Evolutionary conservation across 306 rosid species (phyloP), one percentile per base, ranked within the genome.

Genomic region (Quercus gilva): DNA sequence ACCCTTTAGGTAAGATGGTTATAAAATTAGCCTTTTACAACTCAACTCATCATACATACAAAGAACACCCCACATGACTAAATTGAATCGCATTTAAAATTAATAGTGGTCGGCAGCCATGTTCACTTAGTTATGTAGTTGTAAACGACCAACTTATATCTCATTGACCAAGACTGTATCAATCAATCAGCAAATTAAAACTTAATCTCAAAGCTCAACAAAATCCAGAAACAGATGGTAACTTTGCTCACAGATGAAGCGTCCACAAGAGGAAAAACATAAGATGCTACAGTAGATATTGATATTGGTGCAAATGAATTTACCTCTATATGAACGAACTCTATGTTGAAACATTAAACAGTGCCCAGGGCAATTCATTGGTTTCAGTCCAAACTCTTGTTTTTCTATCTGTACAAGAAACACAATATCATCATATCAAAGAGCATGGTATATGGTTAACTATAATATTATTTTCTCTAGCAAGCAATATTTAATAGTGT

Each of bases 361-460:
- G 82, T 95, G 99, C n/a, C 99, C 99, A 0, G 98, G 99, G 89
- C 99, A 95, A 85, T 95, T 95, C 99, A 92, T 95, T 37, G 99
- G 99, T 83, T 95, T 95, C 88, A 95, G 71, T 77, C 99, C 99
- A 86, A 95, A 95, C 78, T 95, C 98, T 74, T 95, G 99, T 80
- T 92, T 95, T 86, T 95, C 99, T 77, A 95, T 80, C 99, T 95
- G 90, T 69, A 76, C 35, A 5, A 72, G 37, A 33, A 23, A 76
- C 51, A 21, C 51, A 4, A 76, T 61, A 71, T 43, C 43, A 71
- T 53, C n/a, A 73, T 31, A 61, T 43, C 26, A 53, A 20, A 82
- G 7, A 14, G 51, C 58, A 41, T 71, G 70, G 55, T 33, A 68
- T 77, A 52, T 9, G 12, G 21, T 59, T 11, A 23, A 2, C 29